Conservation (phyloP, 257 asterid species). For the Verbena officinalis region DNA sequence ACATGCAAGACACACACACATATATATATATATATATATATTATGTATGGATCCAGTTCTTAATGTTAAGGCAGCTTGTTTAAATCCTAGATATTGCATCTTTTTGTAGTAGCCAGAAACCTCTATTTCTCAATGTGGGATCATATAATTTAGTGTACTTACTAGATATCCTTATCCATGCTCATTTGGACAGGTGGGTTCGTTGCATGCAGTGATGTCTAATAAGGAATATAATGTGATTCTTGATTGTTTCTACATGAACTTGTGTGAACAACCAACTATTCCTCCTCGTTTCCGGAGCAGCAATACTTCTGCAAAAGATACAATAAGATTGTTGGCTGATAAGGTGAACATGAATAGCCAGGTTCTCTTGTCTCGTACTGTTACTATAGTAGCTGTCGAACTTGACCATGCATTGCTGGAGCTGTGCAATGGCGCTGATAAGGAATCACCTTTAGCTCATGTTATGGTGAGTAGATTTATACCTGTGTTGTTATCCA, state of each 20-base stretch:
- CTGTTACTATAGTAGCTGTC: constrained; percentile 81
- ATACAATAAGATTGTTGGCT: constrained; percentile 81
- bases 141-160: background rate
- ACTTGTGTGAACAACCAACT: constrained; percentile 78
- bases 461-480: constrained; percentile 83
- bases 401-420: constrained; percentile 76
- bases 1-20: no score
- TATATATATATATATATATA: background rate
- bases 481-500: constrained; percentile 19
- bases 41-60: constrained; percentile 5
- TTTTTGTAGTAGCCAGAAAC: constrained; percentile 22
- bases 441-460: constrained; percentile 87
- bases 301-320: constrained; percentile 76
- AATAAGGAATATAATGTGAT: constrained; percentile 87
- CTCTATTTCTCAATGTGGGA: constrained; percentile 11
- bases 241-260: constrained; percentile 84
- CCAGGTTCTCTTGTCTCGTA: constrained; percentile 92
- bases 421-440: constrained; percentile 83
- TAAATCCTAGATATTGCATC: background rate
- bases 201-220: constrained; percentile 85
- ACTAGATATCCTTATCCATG: constrained; percentile 19
- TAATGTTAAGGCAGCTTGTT: background rate
- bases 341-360: constrained; percentile 91
- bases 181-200: constrained; percentile 71
- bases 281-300: constrained; percentile 94